Conservation (phyloP, 495 filamentous ascomycete genomes). For the Aspergillus egyptiacus region DNA sequence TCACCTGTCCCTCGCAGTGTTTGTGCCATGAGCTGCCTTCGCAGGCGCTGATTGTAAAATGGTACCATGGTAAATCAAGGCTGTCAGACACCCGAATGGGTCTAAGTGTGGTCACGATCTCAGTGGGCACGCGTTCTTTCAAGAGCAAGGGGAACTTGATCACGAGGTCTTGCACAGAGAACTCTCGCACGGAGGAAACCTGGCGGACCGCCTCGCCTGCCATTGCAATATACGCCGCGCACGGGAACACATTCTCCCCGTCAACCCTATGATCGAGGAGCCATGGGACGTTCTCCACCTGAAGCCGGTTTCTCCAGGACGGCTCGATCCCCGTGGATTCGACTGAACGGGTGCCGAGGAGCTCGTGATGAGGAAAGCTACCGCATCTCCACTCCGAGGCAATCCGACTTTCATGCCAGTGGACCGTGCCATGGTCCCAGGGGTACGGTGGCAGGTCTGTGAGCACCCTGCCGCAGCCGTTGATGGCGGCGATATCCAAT, state of each 20-base stretch:
- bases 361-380: slow-evolving; percentile 32
- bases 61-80: slow-evolving; percentile 35
- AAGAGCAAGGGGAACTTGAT: slow-evolving; percentile 29
- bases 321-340: slow-evolving; percentile 36
- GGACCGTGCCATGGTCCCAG: slow-evolving; percentile 37
- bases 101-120: slow-evolving; percentile 33
- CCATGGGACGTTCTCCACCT: slow-evolving; percentile 39
- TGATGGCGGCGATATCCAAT: slow-evolving; percentile 20
- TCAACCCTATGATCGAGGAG: slow-evolving; percentile 38
- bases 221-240: slow-evolving; percentile 43
- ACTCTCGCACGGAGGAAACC: slow-evolving; percentile 8
- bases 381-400: slow-evolving; percentile 40
- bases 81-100: slow-evolving; percentile 25
- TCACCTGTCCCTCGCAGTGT: slow-evolving; percentile 37
- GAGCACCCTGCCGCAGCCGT: slow-evolving; percentile 27
- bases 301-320: slow-evolving; percentile 43
- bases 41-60: slow-evolving; percentile 37
- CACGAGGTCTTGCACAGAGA: slow-evolving; percentile 3
- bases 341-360: slow-evolving; percentile 36
- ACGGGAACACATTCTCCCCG: slow-evolving; percentile 38
- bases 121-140: slow-evolving; percentile 11
- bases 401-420: slow-evolving; percentile 43
- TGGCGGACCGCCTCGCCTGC: slow-evolving; percentile 39
- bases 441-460: slow-evolving; percentile 43
- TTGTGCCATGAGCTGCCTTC: slow-evolving; percentile 33